Conservation (phyloP, 192 early-diverging fungal genomes). For the Rhizophagus clarus region DNA sequence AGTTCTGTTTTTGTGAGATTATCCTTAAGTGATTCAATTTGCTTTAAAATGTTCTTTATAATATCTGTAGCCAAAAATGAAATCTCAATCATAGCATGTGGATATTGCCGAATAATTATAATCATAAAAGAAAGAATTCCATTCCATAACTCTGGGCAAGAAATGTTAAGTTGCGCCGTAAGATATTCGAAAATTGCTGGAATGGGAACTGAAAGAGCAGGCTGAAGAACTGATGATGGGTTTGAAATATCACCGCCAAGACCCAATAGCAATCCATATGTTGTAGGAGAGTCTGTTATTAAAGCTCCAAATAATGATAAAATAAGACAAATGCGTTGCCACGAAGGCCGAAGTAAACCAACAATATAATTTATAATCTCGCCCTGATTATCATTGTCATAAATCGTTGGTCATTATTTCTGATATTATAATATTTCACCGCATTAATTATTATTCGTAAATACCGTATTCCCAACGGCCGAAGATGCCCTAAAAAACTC, state of each 20-base stretch:
- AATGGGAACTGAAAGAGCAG: conserved; percentile 2
- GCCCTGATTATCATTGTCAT: neutral
- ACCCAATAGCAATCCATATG: conserved; percentile 2
- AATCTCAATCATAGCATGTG: conserved; percentile 45
- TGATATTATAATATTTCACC: neutral
- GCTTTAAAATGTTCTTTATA: conserved; percentile 52
- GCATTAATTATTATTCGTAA: neutral
- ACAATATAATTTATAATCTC: conserved; percentile 6
- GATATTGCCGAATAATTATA: conserved; percentile 44
- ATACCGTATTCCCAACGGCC: neutral
- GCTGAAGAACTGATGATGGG: neutral
- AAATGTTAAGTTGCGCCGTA: neutral
- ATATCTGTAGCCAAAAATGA: conserved; percentile 49
- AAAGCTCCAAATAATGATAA: conserved; percentile 21
- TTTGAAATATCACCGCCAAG: neutral
- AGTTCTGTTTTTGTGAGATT: conserved; percentile 44
- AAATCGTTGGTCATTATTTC: neutral
- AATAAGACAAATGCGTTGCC: conserved; percentile 15
- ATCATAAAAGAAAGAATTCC: conserved; percentile 50
- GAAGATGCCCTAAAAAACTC: neutral
- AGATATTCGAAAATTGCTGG: conserved; percentile 20
- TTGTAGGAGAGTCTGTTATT: conserved; percentile 4
- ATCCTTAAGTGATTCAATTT: conserved; percentile 50
- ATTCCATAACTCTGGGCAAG: conserved; percentile 38
- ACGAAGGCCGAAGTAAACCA: neutral